phyloP scores from a whole-genome alignment of 164 flowering plant species.

The Magnolia kwangsiensis region DNA sequence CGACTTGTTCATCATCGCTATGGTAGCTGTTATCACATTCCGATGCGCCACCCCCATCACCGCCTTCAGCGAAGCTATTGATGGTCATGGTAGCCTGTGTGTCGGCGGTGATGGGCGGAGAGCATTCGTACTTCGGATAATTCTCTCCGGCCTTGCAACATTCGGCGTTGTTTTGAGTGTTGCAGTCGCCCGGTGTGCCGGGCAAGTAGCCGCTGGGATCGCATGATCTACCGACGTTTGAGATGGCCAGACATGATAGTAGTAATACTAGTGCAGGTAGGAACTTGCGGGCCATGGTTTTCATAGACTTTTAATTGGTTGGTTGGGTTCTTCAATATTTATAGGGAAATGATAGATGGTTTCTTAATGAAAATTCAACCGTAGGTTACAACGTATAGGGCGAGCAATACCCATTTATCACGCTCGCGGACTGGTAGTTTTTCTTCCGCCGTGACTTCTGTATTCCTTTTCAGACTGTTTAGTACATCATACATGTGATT shows the following conservation, averaged over 20 bases:
- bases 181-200: slow-evolving; percentile 1
- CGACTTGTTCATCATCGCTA: neutral
- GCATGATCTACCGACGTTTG: neutral
- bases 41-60: slow-evolving; percentile 26
- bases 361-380: no score
- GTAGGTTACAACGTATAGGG: no score
- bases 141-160: slow-evolving; percentile 4
- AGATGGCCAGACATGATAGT: neutral
- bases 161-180: neutral
- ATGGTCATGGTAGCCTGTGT: slow-evolving; percentile 18
- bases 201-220: neutral
- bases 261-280: neutral
- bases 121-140: slow-evolving; percentile 16
- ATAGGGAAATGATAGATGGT: neutral
- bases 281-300: neutral
- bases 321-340: neutral
- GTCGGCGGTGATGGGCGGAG: slow-evolving; percentile 13
- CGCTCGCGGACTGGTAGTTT: no score
- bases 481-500: no score
- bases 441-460: no score
- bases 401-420: no score
- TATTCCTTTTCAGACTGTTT: no score
- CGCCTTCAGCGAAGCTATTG: slow-evolving; percentile 20
- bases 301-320: neutral
- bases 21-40: slow-evolving; percentile 19